Evolutionary conservation across 2,329 filamentous ascomycete species (phyloP).

Genomic region (Diaporthe nobilis): DNA sequence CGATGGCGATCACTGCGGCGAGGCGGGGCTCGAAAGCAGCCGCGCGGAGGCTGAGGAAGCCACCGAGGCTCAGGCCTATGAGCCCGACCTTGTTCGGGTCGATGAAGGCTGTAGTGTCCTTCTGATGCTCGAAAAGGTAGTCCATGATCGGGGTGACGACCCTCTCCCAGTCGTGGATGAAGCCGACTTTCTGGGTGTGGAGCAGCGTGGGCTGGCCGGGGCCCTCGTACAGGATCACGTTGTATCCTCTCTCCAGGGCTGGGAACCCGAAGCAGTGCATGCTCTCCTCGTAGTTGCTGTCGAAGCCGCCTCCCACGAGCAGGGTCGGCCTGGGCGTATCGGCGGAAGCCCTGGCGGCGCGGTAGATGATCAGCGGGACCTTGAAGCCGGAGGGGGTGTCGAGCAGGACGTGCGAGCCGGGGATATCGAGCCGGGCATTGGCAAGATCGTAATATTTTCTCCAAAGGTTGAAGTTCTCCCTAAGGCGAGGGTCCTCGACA

Average conservation of each 20-base stretch:
- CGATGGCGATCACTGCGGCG: conserved; percentile 55
- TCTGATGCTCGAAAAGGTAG: conserved; percentile 45
- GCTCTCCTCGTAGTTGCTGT: conserved; percentile 54
- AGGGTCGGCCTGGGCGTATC: conserved; percentile 48
- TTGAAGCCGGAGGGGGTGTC: background rate
- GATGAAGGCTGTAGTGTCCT: conserved; percentile 47
- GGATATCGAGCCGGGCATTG: conserved; percentile 51
- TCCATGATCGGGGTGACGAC: conserved; percentile 58
- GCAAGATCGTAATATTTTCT: conserved; percentile 51
- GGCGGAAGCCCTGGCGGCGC: background rate
- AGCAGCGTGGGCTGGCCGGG: conserved; percentile 59
- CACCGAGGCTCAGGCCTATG: conserved; percentile 59
- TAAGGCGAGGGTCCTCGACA: conserved; percentile 56
- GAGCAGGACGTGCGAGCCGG: conserved; percentile 54
- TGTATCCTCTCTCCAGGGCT: conserved; percentile 56
- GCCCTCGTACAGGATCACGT: conserved; percentile 61
- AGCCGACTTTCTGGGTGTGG: conserved; percentile 57
- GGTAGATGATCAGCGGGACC: background rate
- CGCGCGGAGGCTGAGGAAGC: conserved; percentile 56
- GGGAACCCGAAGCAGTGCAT: conserved; percentile 50
- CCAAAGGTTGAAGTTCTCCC: conserved; percentile 50
- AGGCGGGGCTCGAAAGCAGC: conserved; percentile 60
- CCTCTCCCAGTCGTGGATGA: conserved; percentile 59
- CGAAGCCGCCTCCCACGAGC: conserved; percentile 54
- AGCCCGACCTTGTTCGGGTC: conserved; percentile 53